phyloP scores from a whole-genome alignment of 352 stramenopile genomes.

The Phytophthora constricta region DNA sequence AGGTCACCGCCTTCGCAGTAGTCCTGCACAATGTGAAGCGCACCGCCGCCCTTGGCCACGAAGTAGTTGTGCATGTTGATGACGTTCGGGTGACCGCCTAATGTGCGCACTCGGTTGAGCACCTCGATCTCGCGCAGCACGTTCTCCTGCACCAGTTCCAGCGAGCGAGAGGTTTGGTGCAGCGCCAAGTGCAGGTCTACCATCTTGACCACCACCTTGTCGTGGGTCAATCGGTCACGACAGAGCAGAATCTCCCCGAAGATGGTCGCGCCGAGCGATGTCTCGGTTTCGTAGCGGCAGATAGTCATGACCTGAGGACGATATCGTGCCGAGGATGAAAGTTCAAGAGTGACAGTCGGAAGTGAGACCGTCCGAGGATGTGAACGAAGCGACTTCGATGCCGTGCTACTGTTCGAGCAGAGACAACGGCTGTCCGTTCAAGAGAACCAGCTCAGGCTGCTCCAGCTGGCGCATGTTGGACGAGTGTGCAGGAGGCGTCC shows the following conservation, averaged over 20 bases:
- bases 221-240: constrained; percentile 53
- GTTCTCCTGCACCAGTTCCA: constrained; percentile 71
- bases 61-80: constrained; percentile 75
- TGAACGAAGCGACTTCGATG: constrained; percentile 6
- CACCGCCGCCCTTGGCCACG: constrained; percentile 46
- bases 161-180: constrained; percentile 53
- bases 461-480: no score
- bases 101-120: constrained; percentile 54
- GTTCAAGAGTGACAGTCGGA: constrained; percentile 4
- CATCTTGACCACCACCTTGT: constrained; percentile 76
- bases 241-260: constrained; percentile 79
- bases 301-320: constrained; percentile 16
- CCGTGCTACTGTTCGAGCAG: constrained; percentile 24
- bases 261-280: constrained; percentile 57
- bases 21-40: constrained; percentile 75
- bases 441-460: no score
- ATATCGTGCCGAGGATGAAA: not conserved
- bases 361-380: constrained; percentile 12
- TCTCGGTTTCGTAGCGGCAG: constrained; percentile 56
- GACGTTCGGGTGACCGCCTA: constrained; percentile 74
- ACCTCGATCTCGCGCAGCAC: constrained; percentile 74
- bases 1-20: constrained; percentile 80
- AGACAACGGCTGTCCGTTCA: not conserved
- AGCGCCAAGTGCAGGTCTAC: constrained; percentile 65
- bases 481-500: no score